Conservation (phyloP, 2,329 filamentous ascomycete species). For the Mycosphaerella sp. region DNA sequence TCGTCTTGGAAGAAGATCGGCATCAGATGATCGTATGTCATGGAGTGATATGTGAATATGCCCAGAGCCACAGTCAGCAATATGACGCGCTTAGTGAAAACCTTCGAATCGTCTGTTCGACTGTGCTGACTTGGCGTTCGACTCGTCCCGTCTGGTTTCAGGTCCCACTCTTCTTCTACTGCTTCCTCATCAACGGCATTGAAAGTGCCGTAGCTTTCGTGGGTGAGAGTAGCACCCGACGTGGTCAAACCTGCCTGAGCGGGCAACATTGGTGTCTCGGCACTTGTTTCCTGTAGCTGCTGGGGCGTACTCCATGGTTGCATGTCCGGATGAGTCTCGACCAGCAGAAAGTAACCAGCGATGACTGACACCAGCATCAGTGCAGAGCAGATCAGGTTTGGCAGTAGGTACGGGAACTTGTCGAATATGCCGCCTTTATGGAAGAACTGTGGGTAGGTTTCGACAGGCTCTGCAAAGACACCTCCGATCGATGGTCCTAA, state of each 20-base stretch:
- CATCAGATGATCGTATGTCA: constrained; percentile 87
- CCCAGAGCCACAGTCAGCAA: constrained; percentile 75
- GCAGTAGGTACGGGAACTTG: constrained; percentile 77
- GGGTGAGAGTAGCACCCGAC: constrained; percentile 64
- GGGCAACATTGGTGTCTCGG: constrained; percentile 67
- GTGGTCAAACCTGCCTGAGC: constrained; percentile 60
- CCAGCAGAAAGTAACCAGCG: constrained; percentile 70
- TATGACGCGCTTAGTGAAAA: constrained; percentile 59
- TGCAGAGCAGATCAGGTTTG: constrained; percentile 75
- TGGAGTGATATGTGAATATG: constrained; percentile 90
- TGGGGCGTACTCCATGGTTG: constrained; percentile 46
- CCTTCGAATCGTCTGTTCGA: constrained; percentile 35
- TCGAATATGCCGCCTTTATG: constrained; percentile 63
- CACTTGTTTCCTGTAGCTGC: constrained; percentile 39
- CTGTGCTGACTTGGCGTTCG: constrained; percentile 30
- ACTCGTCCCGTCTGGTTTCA: constrained; percentile 43
- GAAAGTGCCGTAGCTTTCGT: constrained; percentile 52
- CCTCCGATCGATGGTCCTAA: constrained; percentile 84
- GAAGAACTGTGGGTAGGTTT: constrained; percentile 66
- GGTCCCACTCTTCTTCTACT: constrained; percentile 47
- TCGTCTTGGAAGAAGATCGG: constrained; percentile 90
- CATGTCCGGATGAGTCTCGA: constrained; percentile 86
- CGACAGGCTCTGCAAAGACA: constrained; percentile 70
- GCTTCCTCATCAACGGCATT: constrained; percentile 46
- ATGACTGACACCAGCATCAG: constrained; percentile 73